Percentiles rank a stretch among this genome's conserved stretches.
These are phyloP conservation scores for Verticillium tricorpus DNA, from an alignment of 2,329 filamentous ascomycete species.

Conservation along the genomic window DNA sequence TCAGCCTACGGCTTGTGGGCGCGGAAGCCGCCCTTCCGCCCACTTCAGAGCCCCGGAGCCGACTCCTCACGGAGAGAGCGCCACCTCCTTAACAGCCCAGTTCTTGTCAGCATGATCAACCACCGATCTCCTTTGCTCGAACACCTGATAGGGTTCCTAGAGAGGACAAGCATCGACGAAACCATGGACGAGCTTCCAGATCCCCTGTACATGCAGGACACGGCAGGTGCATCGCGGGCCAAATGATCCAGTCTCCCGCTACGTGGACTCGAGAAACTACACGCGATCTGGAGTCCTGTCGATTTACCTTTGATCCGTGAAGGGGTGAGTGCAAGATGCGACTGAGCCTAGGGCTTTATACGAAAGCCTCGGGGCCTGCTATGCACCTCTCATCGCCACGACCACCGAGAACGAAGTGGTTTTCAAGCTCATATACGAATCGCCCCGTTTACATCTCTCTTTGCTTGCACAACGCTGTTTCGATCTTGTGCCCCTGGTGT, in stretches of 20 bases:
- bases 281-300: background rate
- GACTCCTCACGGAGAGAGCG: background rate
- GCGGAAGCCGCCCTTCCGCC: background rate
- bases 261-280: background rate
- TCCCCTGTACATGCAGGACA: background rate
- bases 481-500: constrained; percentile 13
- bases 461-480: constrained; percentile 1
- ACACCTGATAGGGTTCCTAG: background rate
- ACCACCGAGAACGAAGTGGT: background rate
- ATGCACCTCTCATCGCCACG: background rate
- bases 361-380: background rate
- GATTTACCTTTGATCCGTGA: background rate
- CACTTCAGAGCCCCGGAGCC: background rate
- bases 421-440: background rate
- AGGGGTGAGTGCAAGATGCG: background rate
- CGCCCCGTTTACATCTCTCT: background rate
- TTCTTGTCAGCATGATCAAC: background rate
- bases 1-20: background rate
- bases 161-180: background rate
- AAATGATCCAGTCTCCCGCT: background rate
- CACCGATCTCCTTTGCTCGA: background rate
- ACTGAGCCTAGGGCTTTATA: background rate
- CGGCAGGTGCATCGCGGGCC: background rate
- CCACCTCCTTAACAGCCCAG: background rate
- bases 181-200: background rate